Evolutionary conservation across 164 flowering plant genomes (phyloP), one percentile per base, ranked within the genome.

Genomic region (Vitis amurensis): DNA sequence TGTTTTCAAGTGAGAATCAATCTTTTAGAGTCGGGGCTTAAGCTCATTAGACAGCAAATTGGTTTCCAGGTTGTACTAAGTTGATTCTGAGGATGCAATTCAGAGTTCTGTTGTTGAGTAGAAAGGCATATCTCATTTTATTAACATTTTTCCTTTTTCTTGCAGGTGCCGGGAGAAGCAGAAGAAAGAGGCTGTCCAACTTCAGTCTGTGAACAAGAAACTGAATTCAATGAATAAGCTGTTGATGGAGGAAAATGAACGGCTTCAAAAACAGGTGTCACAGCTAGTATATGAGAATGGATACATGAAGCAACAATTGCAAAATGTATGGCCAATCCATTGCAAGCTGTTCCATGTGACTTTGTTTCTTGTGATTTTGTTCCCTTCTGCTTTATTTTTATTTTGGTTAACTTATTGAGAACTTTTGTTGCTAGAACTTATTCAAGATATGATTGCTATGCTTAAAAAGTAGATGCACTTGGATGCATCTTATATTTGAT

Each of bases 181-280:
- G 74, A 83, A 92, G 51, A 91, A 91, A 72, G 96, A 91, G 78
- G 73, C 93, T 37, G 85, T 89, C 3, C 75, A 87, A 63, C 85
- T 91, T 9, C 93, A 89, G 82, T 83, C 91, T 14, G 91, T 89
- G 68, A 91, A 89, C 68, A 78, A 89, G 71, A 91, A 89, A 76
- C 71, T 91, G 69, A 72, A 81, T 48, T 93, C 96, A 1, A 89
- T 91, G 96, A 91, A 91, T 82, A 91, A 89, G 81, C 65, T 91
- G 73, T 71, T 91, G 77, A 91, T 87, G 91, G 96, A 91, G 82
- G 96, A 91, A 75, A 91, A 91, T 57, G 93, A 91, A 55, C 80
- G 96, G 15, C 69, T 91, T 44, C 93, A 87, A 83, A 91, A 91
- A 59, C 96, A 91, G 77, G 96, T 91, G 55, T 87, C 96, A 0